Base-by-base conservation (phyloP, 306 rosid species). In the Cucumis melo region DNA sequence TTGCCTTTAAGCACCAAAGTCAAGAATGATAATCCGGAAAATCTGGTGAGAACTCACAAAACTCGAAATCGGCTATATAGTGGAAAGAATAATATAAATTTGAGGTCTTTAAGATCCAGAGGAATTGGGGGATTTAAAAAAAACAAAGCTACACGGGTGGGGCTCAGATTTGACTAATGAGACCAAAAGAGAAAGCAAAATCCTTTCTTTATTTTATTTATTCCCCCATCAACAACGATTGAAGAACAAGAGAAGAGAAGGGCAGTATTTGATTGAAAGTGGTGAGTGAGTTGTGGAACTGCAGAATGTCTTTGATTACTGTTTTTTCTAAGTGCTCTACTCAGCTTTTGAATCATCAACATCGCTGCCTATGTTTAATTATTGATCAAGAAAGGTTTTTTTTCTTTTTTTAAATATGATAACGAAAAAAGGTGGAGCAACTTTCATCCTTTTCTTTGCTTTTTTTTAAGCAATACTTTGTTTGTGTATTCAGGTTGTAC, bases 151-250 rank as follows among this genome's bases (percentile, higher is more conserved):
- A 12, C 13, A 44, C 21, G 75, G 21, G 58, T 44, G 75, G 75
- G 75, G 57, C 75, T 24, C 21, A 24, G 39, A 70, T 71, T 48
- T 71, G 75, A 71, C 75, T 21, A 71, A 71, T 70, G 21, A 46
- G 57, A 24, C 38, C 51, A 27, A 58, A 58, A 10, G 23, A 9
- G n/a, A 11, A 24, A 59, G 51, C n/a, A 46, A 46, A 4, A 46
- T 2, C 14, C 3, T 4, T 13, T 12, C 10, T 8, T 42, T 42
- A 1, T 8, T 46, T 44, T 2, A 46, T 46, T 46, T 13, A 46
- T 46, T 46, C 53, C 29, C 29, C 53, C 17, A 13, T 46, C 53
- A 46, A 46, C 16, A 16, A n/a, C n/a, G n/a, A 16, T 32, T 32
- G 36, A 32, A 32, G 36, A 32, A 32, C 4, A 32, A 3, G 4